Base-by-base conservation (phyloP, 352 stramenopile species). In the Achlya hypogyna region DNA sequence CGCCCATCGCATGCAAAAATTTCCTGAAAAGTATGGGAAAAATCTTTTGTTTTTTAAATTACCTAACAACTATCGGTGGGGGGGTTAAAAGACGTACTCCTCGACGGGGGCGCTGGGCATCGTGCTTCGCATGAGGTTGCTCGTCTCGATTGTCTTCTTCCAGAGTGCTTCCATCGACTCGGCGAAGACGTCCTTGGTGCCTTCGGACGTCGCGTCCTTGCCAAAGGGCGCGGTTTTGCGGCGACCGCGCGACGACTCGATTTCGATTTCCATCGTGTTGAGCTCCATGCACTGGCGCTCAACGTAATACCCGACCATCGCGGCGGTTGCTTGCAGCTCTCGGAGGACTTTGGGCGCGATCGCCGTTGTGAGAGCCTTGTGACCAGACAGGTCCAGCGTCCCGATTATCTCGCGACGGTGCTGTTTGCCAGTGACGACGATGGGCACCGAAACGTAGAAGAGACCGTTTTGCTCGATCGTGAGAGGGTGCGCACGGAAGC, bases 401-500 rank as follows among this genome's bases (percentile, higher is more conserved):
- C 60, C 60, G 34, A 67, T 67, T 42, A 49, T 58, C 51, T 67
- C 60, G 0, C 51, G 51, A 12, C 51, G 60, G 38, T 58, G 42
- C 10, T 27, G n/a, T 6, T 4, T 12, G 27, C 56, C 42, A 22
- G 60, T 58, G 16, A 67, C 60, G 14, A 67, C 12, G 49, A 93
- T 75, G 0, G 84, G 84, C 43, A 93, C 75, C 49, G 79, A 90
- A n/a, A 91, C 59, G 53, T 88, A 75, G 23, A 78, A 87, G 29
- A 82, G 69, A 12, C 78, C 76, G 53, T 77, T 70, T 23, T 82
- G 74, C 18, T 93, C 84, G 0, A 78, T 82, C 45, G 78, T 74
- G 2, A 93, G 71, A 29, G 84, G 84, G 59, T 91, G 84, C 0
- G 77, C 82, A 28, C 74, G 78, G 62, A 93, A 84, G 8, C 84